Evolutionary conservation across 1,284 basidiomycete species (phyloP), one percentile per base, ranked within the genome.

Genomic region (Peniophora sp.): DNA sequence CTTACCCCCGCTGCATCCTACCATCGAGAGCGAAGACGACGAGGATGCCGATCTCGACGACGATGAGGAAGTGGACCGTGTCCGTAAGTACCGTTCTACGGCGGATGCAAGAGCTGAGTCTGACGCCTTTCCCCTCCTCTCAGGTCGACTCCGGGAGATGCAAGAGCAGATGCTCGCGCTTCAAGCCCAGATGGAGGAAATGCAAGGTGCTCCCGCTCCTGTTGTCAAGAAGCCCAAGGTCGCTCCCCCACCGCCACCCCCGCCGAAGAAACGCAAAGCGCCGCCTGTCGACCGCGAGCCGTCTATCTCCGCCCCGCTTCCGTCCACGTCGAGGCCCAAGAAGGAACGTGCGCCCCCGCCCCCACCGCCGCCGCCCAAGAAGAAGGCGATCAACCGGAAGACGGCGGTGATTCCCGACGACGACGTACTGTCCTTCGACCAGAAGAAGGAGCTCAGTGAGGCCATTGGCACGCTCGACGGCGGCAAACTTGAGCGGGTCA

Each of bases 401-500:
- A 62, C 62, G 59, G 60, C 66, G n/a, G 59, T 63, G 14, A 63
- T 65, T 25, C 54, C 65, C 27, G 85, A 89, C 61, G 86, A 90
- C 58, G 84, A 86, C 49, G 72, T 71, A 0, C 71, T 97, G 32
- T 87, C 89, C 39, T 91, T 95, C 64, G 89, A 92, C 60, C 93
- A 97, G 73, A 97, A 97, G 83, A 92, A 95, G 70, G 92, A 97
- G 63, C 73, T 97, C 52, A 95, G 92, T 60, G 91, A 95, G 66
- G 90, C 92, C 50, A 97, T 97, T 59, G 77, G 78, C 54, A 79
- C 77, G 58, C 78, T 92, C 17, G 90, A 93, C 56, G 89, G 83
- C 20, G 66, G 76, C 49, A 88, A 87, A 62, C 70, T 95, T 53
- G 85, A 90, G 65, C 81, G 81, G 62, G 93, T 95, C 45, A 91